phyloP scores from a whole-genome alignment of 2,329 filamentous ascomycete genomes.

The Fusarium proliferatum region DNA sequence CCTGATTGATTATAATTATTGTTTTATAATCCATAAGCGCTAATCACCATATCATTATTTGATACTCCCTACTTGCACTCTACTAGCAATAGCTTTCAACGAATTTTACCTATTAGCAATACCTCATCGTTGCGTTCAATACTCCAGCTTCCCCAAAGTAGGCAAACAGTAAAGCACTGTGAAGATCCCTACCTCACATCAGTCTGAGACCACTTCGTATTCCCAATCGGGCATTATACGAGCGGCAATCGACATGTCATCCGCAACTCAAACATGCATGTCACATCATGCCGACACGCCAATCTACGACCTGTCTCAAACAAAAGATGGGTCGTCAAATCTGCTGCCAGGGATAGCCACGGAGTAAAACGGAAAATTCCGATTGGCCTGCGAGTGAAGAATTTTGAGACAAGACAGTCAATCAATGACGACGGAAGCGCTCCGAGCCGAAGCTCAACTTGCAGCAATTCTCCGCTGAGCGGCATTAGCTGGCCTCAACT shows the following conservation, averaged over 20 bases:
- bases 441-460: not conserved
- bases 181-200: not conserved
- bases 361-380: not conserved
- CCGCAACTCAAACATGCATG: not conserved
- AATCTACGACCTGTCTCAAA: not conserved
- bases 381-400: not conserved
- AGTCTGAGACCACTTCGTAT: not conserved
- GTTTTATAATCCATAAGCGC: too few relatives aligned
- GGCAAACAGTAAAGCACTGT: accelerated
- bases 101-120: too few relatives aligned
- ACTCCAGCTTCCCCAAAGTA: not conserved
- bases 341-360: not conserved
- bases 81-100: not conserved
- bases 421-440: not conserved
- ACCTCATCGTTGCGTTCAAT: too few relatives aligned
- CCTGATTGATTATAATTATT: accelerated
- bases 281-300: not conserved
- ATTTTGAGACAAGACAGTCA: not conserved
- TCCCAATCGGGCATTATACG: not conserved
- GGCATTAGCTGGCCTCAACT: not conserved
- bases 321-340: not conserved
- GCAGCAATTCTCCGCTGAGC: not conserved
- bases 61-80: too few relatives aligned
- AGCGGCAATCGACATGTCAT: not conserved
- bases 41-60: accelerated